Base-by-base conservation (phyloP, 495 filamentous ascomycete genomes). In the Xylaria castorea region DNA sequence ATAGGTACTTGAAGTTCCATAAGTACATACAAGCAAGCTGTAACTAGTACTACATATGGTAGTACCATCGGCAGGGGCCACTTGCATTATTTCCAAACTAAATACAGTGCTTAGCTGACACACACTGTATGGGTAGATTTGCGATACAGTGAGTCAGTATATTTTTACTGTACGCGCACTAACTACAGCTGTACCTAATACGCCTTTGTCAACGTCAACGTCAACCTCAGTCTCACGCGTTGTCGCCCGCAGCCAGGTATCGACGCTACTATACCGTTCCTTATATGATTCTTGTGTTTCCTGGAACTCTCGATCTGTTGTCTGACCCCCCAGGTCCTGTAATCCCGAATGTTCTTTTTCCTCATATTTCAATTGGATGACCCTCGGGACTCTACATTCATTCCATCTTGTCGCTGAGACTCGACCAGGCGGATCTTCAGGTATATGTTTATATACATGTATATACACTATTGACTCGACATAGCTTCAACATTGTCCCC, bases 201-300 rank as follows among this genome's bases (percentile, higher is more conserved):
- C 30, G 57, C 57, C 58, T 61, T 57, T 61, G 58, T 61, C 34
- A 38, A 61, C 34, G 58, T 38, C 18, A 51, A 51, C 48, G 5
- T 22, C 9, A n/a, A 25, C 14, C 11, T 34, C 9, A 18, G 58
- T 61, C 34, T 38, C 58, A 61, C 58, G 58, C 58, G 58, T 40
- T 61, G 58, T 22, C n/a, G 9, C 9, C 34, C 6, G n/a, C 34
- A 36, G 22, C 20, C 18, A 61, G 34, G 22, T 34, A 32, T 34
- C 55, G 32, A 60, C 55, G 30, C 22, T 36, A 36, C 30, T 30
- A 32, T 60, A 36, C 34, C 20, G 58, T 40, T 61, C 58, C 58
- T 61, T 38, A 9, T 61, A 38, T 40, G 58, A 5, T 12, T 20
- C 18, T 61, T 20, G 22, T 51, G 30, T 27, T 44, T 18, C 46